Evolutionary conservation across 768 basidiomycete genomes (phyloP), one percentile per base, ranked within the genome.

Genomic region (Punctularia strigosozonata): DNA sequence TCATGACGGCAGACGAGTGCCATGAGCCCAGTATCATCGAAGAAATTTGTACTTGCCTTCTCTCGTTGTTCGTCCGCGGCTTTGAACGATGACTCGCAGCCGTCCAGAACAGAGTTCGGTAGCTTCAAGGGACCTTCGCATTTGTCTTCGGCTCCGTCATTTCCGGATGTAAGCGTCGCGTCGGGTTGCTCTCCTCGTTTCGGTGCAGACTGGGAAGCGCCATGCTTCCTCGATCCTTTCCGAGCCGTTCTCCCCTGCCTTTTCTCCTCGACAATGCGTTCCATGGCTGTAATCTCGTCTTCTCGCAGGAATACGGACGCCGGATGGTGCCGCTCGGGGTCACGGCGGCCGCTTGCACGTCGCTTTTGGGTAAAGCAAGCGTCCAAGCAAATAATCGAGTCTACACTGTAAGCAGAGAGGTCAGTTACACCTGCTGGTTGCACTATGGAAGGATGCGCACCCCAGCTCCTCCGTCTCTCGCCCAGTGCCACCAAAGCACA

Each of bases 1-100:
- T 64, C 56, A 28, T 66, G 64, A 0, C 53, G 41, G 42, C 64
- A 67, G 0, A 63, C 57, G 0, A 66, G 44, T 0, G 56, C 57
- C 57, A 68, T 66, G 23, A 63, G 36, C 0, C 66, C 60, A 2
- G 46, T 51, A 25, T 60, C 54, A 30, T 65, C 54, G 37, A 58
- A 62, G n/a, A 40, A 41, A 5, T 51, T 47, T 12, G 44, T 49
- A 5, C 40, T 40, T 0, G 54, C 48, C 35, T 56, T 59, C 20
- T 50, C 46, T 14, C 55, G 53, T 39, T 56, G 53, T 13, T 54
- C 58, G 37, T 61, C 47, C 0, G 54, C 62, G 2, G 66, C 59
- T 12, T 55, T 41, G 42, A 60, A 56, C 0, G 2, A 42, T 15
- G 48, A 40, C 38, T 65, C 33, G 19, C 65, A 67, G 2, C 50